Evolutionary conservation across 352 stramenopile genomes (phyloP).

Genomic region (Pythium brassicae): DNA sequence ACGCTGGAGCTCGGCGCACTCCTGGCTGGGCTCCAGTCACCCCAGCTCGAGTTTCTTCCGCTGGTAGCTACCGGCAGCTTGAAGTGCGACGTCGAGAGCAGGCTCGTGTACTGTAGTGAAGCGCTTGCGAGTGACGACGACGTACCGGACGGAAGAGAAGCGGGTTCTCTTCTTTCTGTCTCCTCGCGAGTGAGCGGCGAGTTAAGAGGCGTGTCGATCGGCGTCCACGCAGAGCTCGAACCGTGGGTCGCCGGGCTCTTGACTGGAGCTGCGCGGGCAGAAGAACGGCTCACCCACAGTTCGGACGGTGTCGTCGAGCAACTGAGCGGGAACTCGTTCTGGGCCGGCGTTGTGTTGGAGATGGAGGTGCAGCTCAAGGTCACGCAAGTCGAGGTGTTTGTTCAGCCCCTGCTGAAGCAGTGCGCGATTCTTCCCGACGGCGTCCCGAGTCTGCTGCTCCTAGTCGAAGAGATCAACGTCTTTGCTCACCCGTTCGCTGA

Average conservation of each 20-base stretch:
- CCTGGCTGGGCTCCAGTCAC: neutral
- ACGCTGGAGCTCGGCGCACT: conserved; percentile 4
- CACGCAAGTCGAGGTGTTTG: conserved; percentile 31
- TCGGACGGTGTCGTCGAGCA: no score
- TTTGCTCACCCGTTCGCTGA: conserved; percentile 47
- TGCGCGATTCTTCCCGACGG: conserved; percentile 46
- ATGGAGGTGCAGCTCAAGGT: conserved; percentile 66
- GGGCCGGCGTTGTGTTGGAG: conserved; percentile 24
- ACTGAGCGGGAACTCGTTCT: neutral
- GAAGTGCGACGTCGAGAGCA: conserved; percentile 14
- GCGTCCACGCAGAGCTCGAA: conserved; percentile 2
- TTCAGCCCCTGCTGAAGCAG: conserved; percentile 24
- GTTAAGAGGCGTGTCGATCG: conserved; percentile 1
- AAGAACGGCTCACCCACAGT: neutral
- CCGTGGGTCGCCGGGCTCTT: conserved; percentile 17
- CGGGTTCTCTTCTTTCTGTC: neutral
- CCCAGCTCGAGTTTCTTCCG: neutral
- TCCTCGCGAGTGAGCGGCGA: conserved; percentile 11
- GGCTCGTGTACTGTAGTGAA: conserved; percentile 2
- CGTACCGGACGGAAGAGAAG: neutral
- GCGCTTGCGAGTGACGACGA: neutral
- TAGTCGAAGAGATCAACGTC: conserved; percentile 51
- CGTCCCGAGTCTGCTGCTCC: conserved; percentile 39
- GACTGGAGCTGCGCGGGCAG: conserved; percentile 1
- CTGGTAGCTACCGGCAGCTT: conserved; percentile 5